These are phyloP conservation scores for Mortierella sp. DNA, from an alignment of 371 early-diverging fungal species.

Conservation along the genomic window DNA sequence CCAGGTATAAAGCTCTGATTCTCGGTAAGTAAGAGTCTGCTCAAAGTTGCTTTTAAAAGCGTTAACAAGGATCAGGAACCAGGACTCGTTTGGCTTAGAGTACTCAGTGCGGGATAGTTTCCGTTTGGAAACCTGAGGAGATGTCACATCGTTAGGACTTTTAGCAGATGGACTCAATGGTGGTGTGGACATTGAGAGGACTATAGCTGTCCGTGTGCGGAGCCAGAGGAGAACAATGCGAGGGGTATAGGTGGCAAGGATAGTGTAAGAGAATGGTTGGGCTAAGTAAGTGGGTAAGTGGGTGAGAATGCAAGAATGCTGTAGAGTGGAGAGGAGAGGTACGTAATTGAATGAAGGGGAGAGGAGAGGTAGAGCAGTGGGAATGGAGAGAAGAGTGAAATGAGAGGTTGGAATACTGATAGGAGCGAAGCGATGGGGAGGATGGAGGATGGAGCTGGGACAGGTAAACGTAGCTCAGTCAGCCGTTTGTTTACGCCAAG, in stretches of 20 bases:
- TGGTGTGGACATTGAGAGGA: slow-evolving; percentile 40
- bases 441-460: neutral
- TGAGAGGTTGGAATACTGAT: too few relatives aligned
- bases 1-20: slow-evolving; percentile 56
- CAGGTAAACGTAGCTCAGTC: slow-evolving; percentile 3
- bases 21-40: slow-evolving; percentile 55
- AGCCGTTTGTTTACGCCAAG: slow-evolving; percentile 43
- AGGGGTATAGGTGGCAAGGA: neutral
- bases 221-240: neutral
- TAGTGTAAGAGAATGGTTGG: neutral
- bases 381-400: slow-evolving; percentile 5
- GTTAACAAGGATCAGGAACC: slow-evolving; percentile 59
- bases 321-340: neutral
- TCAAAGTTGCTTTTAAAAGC: slow-evolving; percentile 60
- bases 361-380: neutral
- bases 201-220: neutral
- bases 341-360: neutral
- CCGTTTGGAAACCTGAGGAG: slow-evolving; percentile 30
- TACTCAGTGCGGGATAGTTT: slow-evolving; percentile 37
- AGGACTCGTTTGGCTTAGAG: slow-evolving; percentile 55
- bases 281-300: neutral
- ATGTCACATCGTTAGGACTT: slow-evolving; percentile 30
- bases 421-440: slow-evolving; percentile 12
- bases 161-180: slow-evolving; percentile 44
- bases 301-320: neutral